Percentiles rank a stretch among this genome's conserved stretches.
Conservation (phyloP, 139 green algal species). For the Picocystis salinarum region DNA sequence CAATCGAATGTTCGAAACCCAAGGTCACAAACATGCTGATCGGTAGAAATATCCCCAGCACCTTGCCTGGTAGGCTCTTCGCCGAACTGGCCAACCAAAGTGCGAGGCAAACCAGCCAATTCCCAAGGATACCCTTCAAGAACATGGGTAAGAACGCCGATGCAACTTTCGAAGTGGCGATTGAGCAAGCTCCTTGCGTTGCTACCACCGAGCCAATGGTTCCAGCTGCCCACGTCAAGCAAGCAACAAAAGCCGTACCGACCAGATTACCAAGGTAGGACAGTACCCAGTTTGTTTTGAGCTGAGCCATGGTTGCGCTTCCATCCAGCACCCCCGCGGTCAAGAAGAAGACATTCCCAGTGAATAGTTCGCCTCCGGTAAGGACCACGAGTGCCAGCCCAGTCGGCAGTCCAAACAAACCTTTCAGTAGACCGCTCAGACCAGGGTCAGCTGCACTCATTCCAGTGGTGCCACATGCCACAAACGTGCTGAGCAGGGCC, state of each 20-base stretch:
- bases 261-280: constrained; percentile 67
- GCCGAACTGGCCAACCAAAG: constrained; percentile 51
- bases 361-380: constrained; percentile 66
- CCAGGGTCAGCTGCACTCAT: constrained; percentile 20
- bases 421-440: constrained; percentile 37
- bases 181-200: too few species aligned
- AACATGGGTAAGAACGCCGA: too few species aligned
- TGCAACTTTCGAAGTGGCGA: too few species aligned
- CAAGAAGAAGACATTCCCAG: constrained; percentile 53
- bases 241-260: constrained; percentile 40
- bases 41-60: constrained; percentile 33
- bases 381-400: constrained; percentile 6
- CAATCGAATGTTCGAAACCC: constrained; percentile 64
- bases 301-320: constrained; percentile 19
- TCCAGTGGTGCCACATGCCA: constrained; percentile 35
- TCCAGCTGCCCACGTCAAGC: constrained; percentile 32
- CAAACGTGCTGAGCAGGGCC: constrained; percentile 31
- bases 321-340: constrained; percentile 35
- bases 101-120: constrained; percentile 80
- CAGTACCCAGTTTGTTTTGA: constrained; percentile 49
- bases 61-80: constrained; percentile 50
- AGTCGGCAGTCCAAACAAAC: constrained; percentile 18
- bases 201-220: too few species aligned
- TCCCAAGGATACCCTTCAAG: constrained; percentile 36
- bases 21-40: constrained; percentile 66